Evolutionary conservation across 169 alveolate genomes (phyloP).

Genomic region (Plasmodium billcollinsi): DNA sequence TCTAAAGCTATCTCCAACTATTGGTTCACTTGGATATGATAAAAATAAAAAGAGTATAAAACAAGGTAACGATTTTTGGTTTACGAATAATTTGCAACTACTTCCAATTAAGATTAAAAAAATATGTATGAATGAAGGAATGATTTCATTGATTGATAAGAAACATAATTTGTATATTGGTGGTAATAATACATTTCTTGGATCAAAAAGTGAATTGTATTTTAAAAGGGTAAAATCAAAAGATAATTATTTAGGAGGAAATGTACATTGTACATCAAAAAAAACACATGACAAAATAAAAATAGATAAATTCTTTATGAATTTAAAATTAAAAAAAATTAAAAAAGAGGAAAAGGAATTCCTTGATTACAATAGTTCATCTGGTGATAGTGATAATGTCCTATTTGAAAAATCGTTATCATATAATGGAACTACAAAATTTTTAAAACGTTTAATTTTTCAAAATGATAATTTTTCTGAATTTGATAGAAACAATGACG

Average conservation of each 20-base stretch:
- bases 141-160: conserved; percentile 65
- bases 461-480: conserved; percentile 34
- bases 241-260: conserved; percentile 12
- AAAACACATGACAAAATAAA: conserved; percentile 31
- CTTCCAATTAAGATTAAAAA: conserved; percentile 61
- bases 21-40: conserved; percentile 56
- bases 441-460: conserved; percentile 9
- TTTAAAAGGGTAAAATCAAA: conserved; percentile 37
- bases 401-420: conserved; percentile 39
- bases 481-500: conserved; percentile 11
- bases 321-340: conserved; percentile 59
- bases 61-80: conserved; percentile 70
- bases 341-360: conserved; percentile 42
- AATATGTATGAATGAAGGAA: conserved; percentile 55
- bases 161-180: conserved; percentile 65
- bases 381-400: conserved; percentile 59
- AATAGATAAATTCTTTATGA: conserved; percentile 60
- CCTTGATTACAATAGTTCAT: conserved; percentile 58
- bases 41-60: conserved; percentile 56
- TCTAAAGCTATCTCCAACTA: conserved; percentile 70
- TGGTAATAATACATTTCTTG: conserved; percentile 47
- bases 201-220: conserved; percentile 37
- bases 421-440: conserved; percentile 14
- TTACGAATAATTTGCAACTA: conserved; percentile 71
- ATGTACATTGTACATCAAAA: conserved; percentile 8